Base-by-base conservation (phyloP, 768 basidiomycete genomes). In the Fistulinella prunicolor region DNA sequence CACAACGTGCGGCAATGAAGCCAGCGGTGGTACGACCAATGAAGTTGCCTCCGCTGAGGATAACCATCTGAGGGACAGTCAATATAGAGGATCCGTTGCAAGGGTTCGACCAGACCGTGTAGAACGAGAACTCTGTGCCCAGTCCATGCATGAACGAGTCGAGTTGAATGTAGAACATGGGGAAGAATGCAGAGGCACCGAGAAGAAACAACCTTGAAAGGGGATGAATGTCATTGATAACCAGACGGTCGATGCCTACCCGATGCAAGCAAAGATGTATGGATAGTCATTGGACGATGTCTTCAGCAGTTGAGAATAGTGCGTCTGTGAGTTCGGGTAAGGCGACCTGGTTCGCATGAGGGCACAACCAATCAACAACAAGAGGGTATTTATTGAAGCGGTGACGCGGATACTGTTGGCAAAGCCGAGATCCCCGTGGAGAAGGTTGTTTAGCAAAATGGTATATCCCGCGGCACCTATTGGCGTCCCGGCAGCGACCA, bases 131-230 rank as follows among this genome's bases (percentile, higher is more conserved):
- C 22, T 55, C 60, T 17, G 67, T 56, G 13, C 67, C 62, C 24
- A 81, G 63, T 2, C 75, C 75, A 47, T 78, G 76, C 46, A 70
- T 68, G 26, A 76, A 70, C 8, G 81, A 73, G 44, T 79, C 74
- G 13, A 83, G 65, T 48, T 84, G 83, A 16, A 84, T 63, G 55
- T 78, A 83, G 60, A 80, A 82, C 29, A 78, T 68, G 0, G 77
- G 76, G 40, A 74, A 77, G 51, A 72, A 80, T 12, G 78, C 17
- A n/a, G 35, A 4, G n/a, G 61, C 60, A 9, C 52, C 60, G 42
- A 46, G 57, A 22, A 62, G 38, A 30, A 62, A 46, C 13, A 53
- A 7, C 4, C 60, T 62, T 8, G 21, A 38, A 21, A 22, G 14
- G 29, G 10, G 17, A 23, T 55, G 29, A 58, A 40, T 13, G 13